These are phyloP conservation scores for Imleria badia DNA, from an alignment of 768 basidiomycete species.

Conservation along the genomic window DNA sequence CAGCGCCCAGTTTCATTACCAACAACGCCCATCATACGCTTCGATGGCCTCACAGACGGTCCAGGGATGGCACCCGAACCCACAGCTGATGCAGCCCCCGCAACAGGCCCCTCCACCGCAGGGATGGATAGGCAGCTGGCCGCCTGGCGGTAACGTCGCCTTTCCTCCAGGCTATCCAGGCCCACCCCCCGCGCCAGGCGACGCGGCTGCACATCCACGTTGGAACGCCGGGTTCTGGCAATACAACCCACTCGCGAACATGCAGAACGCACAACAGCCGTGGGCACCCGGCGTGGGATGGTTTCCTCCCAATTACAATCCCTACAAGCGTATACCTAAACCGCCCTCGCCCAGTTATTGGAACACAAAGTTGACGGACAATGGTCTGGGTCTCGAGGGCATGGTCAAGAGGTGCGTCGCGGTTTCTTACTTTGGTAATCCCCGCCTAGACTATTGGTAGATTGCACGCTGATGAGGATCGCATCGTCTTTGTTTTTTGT, in stretches of 20 bases:
- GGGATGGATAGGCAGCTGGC: constrained; percentile 41
- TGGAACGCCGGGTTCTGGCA: constrained; percentile 58
- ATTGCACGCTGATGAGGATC: constrained; percentile 11
- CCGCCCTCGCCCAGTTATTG: constrained; percentile 67
- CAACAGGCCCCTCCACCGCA: constrained; percentile 22
- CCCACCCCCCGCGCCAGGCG: constrained; percentile 57
- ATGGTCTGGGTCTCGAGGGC: constrained; percentile 62
- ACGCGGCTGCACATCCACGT: constrained; percentile 40
- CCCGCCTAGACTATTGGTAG: background rate
- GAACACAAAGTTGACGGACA: constrained; percentile 53
- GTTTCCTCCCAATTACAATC: constrained; percentile 44
- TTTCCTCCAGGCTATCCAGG: constrained; percentile 38
- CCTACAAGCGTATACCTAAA: constrained; percentile 63
- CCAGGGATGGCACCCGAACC: constrained; percentile 35
- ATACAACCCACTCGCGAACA: constrained; percentile 41
- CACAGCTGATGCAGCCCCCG: constrained; percentile 32
- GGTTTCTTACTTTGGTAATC: background rate
- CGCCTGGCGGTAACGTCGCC: constrained; percentile 27
- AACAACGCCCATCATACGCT: background rate
- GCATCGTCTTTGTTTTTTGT: background rate
- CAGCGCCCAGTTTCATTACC: background rate
- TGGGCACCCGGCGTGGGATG: constrained; percentile 36
- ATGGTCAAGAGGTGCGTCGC: constrained; percentile 60
- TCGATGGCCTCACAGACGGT: constrained; percentile 25
- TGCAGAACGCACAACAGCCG: constrained; percentile 26